phyloP scores from a whole-genome alignment of 2,329 filamentous ascomycete genomes.

The Macrophomina phaseolina region DNA sequence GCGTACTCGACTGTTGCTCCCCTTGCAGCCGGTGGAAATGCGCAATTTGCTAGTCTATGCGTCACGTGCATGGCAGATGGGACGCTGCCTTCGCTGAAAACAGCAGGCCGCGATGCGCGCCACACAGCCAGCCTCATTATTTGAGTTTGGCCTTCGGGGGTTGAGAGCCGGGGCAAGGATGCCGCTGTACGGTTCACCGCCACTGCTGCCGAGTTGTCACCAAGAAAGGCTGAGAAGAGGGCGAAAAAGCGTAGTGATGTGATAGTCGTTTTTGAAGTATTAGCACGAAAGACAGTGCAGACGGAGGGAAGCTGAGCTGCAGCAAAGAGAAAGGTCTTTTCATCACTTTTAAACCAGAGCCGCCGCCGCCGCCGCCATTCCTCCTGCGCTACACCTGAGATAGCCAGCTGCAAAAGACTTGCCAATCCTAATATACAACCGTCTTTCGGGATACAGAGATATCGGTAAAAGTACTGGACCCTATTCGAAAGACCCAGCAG shows the following conservation, averaged over 20 bases:
- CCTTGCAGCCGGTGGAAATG: slow-evolving; percentile 23
- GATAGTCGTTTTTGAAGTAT: slow-evolving; percentile 21
- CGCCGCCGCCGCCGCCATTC: slow-evolving; percentile 9
- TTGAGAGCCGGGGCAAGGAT: slow-evolving; percentile 2
- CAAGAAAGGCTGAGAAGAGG: background rate
- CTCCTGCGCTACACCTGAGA: slow-evolving; percentile 13
- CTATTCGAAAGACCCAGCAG: slow-evolving; percentile 25
- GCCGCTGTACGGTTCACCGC: slow-evolving; percentile 1
- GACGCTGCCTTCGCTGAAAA: slow-evolving; percentile 9
- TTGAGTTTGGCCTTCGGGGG: slow-evolving; percentile 5
- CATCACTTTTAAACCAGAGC: slow-evolving; percentile 25
- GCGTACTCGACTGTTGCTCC: background rate
- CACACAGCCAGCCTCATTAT: slow-evolving; percentile 24
- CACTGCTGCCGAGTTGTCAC: slow-evolving; percentile 13
- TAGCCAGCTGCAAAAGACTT: slow-evolving; percentile 23
- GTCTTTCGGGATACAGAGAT: slow-evolving; percentile 28
- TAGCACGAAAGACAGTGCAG: slow-evolving; percentile 22
- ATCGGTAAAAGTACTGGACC: slow-evolving; percentile 17
- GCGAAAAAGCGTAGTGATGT: background rate
- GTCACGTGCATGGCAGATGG: slow-evolving; percentile 13
- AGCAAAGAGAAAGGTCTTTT: slow-evolving; percentile 22
- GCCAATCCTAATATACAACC: slow-evolving; percentile 28
- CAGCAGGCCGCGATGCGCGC: slow-evolving; percentile 14
- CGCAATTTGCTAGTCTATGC: slow-evolving; percentile 15
- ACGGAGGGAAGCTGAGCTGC: slow-evolving; percentile 1